Base-by-base conservation (phyloP, 345 rosid genomes). In the Linum tenue region DNA sequence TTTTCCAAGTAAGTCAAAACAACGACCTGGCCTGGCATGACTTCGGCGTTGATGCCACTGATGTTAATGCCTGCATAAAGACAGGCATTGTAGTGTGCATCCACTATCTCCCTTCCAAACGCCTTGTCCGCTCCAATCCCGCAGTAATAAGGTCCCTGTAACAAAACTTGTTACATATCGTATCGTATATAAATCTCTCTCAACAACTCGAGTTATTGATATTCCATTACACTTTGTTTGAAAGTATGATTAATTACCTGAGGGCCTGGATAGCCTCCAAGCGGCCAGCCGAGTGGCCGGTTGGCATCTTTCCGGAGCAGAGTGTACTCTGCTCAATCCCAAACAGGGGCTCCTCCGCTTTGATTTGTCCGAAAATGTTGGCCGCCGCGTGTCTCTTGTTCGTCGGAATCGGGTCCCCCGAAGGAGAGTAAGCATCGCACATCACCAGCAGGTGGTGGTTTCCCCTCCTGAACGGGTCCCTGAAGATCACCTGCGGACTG, bases 21-120 rank as follows among this genome's bases (percentile, higher is more conserved):
- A n/a, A n/a, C n/a, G n/a, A n/a, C 74, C 65, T 71, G 74, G 39
- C 74, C 74, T 7, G 74, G 74, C 74, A 71, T 71, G 5, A 71
- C 74, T 66, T 71, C 74, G 3, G 66, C 74, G 11, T 71, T 71
- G 39, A 71, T 66, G 5, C 74, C 74, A 43, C 61, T 48, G 5
- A 71, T 71, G 48, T 65, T 71, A 44, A 71, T 42, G 9, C 74
- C 74, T 15, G 74, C 74, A 42, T 65, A 66, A 7, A 71, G 58
- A 15, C 74, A 71, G 5, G 74, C 74, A 42, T 71, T 71, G 55
- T 65, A 71, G 3, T 71, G 74, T n/a, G 74, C 61, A 17, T 71
- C 35, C 5, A 71, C 74, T 5, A 65, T 66, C 41, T 71, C 70
- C 42, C 74, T 64, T 38, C 74, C 74, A 35, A 59, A 71, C 15